A percentile compares a stretch with the other conserved stretches of the same genome.
Evolutionary conservation across 1,284 basidiomycete species (phyloP).

Genomic region (Phaffia rhodozyma): DNA sequence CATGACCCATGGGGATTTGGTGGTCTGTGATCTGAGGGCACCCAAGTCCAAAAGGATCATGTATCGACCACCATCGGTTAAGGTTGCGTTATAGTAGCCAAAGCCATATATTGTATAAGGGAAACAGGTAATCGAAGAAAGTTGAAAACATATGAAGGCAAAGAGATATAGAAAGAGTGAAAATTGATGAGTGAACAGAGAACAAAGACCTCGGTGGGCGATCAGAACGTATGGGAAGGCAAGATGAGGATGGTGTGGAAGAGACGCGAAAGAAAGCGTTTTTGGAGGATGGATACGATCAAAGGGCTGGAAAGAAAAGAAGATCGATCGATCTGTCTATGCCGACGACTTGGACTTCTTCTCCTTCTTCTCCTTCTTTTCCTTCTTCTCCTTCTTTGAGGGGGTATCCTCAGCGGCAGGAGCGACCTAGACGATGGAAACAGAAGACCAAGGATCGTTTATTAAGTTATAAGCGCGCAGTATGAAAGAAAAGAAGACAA

Average conservation of each 20-base stretch:
- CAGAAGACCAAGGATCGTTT: too few species aligned
- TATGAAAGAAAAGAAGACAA: too few species aligned
- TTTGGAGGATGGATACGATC: too few species aligned
- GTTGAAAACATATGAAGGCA: neutral
- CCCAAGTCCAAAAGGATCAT: too few species aligned
- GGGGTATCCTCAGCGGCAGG: neutral
- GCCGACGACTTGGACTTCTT: neutral
- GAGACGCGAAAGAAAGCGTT: neutral
- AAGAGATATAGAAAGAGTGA: too few species aligned
- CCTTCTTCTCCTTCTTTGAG: constrained; percentile 10
- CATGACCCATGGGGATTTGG: too few species aligned
- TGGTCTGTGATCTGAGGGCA: too few species aligned
- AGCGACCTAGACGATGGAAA: neutral
- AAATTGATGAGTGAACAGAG: too few species aligned
- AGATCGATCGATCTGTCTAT: neutral
- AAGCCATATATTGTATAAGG: too few species aligned
- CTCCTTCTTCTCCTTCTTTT: constrained; percentile 12
- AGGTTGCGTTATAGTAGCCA: too few species aligned
- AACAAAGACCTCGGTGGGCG: too few species aligned
- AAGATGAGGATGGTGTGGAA: neutral
- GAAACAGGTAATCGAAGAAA: neutral
- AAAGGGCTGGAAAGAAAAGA: neutral
- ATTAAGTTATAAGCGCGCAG: neutral
- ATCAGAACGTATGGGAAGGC: neutral
- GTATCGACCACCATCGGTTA: too few species aligned